Evolutionary conservation across 2,329 filamentous ascomycete species (phyloP).

Genomic region (Orbilia oligospora): DNA sequence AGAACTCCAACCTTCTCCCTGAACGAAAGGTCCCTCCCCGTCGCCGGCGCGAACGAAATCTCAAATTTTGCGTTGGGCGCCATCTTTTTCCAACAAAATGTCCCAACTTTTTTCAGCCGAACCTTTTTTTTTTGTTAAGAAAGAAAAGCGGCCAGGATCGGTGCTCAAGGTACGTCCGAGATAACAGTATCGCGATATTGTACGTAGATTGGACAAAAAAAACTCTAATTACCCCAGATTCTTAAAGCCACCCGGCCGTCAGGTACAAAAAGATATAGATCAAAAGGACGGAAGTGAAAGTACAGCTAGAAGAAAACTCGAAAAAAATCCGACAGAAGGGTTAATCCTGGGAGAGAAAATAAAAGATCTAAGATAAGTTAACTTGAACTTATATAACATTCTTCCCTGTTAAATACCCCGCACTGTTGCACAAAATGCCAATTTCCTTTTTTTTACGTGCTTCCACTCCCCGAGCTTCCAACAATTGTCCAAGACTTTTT

Average conservation of each 20-base stretch:
- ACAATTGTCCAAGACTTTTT: background rate
- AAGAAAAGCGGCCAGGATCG: no score
- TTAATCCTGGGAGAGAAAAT: background rate
- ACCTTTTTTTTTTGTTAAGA: no score
- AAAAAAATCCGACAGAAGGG: background rate
- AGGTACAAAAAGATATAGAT: background rate
- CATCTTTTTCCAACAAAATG: slow-evolving; percentile 8
- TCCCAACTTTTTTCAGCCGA: background rate
- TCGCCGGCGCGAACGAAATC: slow-evolving; percentile 45
- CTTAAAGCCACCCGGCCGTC: background rate
- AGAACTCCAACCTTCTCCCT: slow-evolving; percentile 35
- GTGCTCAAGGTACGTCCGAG: no score
- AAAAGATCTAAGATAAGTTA: no score
- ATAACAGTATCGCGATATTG: no score
- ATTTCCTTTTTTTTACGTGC: background rate
- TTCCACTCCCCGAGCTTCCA: background rate
- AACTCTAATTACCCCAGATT: background rate
- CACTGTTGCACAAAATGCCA: slow-evolving; percentile 21
- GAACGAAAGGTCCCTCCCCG: slow-evolving; percentile 22
- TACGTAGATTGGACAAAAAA: no score
- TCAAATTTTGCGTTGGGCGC: slow-evolving; percentile 40
- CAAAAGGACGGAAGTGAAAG: no score
- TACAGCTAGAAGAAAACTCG: background rate
- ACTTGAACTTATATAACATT: no score
- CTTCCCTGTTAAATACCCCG: slow-evolving; percentile 6